A percentile compares a stretch with the other conserved stretches of the same genome.
phyloP scores from a whole-genome alignment of 2,329 filamentous ascomycete genomes.

The Ascochyta pisi region DNA sequence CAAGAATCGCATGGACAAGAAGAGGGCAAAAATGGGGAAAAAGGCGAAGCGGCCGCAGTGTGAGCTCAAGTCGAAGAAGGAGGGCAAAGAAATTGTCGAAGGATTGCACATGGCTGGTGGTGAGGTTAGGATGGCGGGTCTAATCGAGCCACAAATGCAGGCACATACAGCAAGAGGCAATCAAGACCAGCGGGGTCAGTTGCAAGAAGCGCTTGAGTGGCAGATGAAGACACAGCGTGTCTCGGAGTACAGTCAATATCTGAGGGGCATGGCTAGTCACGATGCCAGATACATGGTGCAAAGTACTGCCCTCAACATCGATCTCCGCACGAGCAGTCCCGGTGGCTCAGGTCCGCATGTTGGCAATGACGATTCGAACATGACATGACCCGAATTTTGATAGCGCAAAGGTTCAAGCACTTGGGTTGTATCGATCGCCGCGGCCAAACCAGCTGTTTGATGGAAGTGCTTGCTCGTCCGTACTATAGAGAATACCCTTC shows the following conservation, averaged over 20 bases:
- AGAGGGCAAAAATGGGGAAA: conserved; percentile 10
- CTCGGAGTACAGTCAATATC: conserved; percentile 28
- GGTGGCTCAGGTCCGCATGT: not conserved
- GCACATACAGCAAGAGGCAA: not conserved
- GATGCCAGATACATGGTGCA: conserved; percentile 15
- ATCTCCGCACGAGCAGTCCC: not conserved
- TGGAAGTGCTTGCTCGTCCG: not conserved
- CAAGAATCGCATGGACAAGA: conserved; percentile 12
- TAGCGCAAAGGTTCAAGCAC: not conserved
- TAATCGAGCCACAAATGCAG: not conserved
- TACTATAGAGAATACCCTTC: not conserved
- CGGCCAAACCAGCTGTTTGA: not conserved
- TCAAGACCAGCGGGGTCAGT: not conserved
- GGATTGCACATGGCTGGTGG: conserved; percentile 1
- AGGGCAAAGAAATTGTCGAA: conserved; percentile 5
- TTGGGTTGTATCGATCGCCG: not conserved
- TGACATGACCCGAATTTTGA: conserved; percentile 2
- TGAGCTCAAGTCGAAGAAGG: conserved; percentile 5
- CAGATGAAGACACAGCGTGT: conserved; percentile 29
- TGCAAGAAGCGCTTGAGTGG: conserved; percentile 22
- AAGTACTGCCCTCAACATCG: conserved; percentile 1
- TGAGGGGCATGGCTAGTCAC: conserved; percentile 25
- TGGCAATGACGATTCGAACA: not conserved
- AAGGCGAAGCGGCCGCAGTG: conserved; percentile 5
- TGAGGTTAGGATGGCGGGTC: not conserved